Conservation (phyloP, 2,329 filamentous ascomycete genomes). For the Alternaria postmessia region DNA sequence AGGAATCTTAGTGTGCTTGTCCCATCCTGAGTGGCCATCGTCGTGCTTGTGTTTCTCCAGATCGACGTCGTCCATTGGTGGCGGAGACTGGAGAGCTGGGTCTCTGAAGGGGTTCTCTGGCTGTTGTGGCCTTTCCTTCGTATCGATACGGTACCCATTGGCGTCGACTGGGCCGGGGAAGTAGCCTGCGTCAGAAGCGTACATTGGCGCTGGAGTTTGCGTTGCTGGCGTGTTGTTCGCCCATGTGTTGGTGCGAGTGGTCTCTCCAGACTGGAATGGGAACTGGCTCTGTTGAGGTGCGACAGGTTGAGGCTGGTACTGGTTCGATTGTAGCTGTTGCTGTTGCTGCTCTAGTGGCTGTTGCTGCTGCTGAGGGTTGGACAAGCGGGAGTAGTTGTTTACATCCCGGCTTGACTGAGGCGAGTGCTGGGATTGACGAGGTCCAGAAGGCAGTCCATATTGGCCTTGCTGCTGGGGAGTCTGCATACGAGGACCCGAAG, state of each 20-base stretch:
- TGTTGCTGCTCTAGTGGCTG: slow-evolving; percentile 13
- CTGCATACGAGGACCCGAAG: slow-evolving; percentile 22
- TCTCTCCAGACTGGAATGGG: slow-evolving; percentile 28
- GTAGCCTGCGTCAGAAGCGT: slow-evolving; percentile 30
- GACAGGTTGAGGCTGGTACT: slow-evolving; percentile 10
- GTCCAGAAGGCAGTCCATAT: slow-evolving; percentile 22
- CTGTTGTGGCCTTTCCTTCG: slow-evolving; percentile 31
- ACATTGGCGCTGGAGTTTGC: slow-evolving; percentile 34
- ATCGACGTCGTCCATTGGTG: slow-evolving; percentile 32
- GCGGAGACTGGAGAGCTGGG: slow-evolving; percentile 20
- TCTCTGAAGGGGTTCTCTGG: slow-evolving; percentile 31
- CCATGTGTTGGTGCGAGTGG: slow-evolving; percentile 41
- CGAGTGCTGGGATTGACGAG: slow-evolving; percentile 9
- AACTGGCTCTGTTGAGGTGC: slow-evolving; percentile 19
- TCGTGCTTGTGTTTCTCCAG: slow-evolving; percentile 42
- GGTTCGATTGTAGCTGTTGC: slow-evolving; percentile 16
- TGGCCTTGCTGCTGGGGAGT: slow-evolving; percentile 26
- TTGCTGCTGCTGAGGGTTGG: slow-evolving; percentile 17
- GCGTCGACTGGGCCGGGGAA: slow-evolving; percentile 30
- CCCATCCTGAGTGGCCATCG: slow-evolving; percentile 27
- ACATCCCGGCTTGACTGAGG: slow-evolving; percentile 15
- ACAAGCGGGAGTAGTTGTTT: slow-evolving; percentile 16
- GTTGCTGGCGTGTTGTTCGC: slow-evolving; percentile 13
- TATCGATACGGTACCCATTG: slow-evolving; percentile 39
- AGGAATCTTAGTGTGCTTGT: slow-evolving; percentile 36